phyloP scores from a whole-genome alignment of 306 rosid species.

The Vigna angularis region DNA sequence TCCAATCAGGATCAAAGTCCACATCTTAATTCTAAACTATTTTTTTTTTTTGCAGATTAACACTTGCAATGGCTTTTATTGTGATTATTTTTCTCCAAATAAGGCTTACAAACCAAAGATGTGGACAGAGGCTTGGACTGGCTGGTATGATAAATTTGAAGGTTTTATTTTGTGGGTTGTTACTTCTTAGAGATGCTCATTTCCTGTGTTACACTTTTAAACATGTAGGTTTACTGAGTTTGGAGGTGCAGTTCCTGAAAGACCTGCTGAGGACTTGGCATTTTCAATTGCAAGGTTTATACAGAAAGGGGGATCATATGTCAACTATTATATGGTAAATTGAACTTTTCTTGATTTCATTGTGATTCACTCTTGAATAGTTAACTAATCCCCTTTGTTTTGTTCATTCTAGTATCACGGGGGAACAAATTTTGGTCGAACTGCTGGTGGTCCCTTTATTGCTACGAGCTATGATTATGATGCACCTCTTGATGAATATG shows the following conservation, averaged over 20 bases:
- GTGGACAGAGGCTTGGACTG: slow-evolving; percentile 99
- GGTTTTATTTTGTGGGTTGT: slow-evolving; percentile 36
- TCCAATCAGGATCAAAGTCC: neutral
- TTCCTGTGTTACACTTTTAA: slow-evolving; percentile 23
- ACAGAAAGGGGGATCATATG: slow-evolving; percentile 92
- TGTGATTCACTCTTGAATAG: slow-evolving; percentile 9
- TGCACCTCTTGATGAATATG: slow-evolving; percentile 97
- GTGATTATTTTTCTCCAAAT: slow-evolving; percentile 94
- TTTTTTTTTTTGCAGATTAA: slow-evolving; percentile 68
- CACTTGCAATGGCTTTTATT: slow-evolving; percentile 95
- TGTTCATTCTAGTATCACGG: slow-evolving; percentile 81
- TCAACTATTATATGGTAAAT: slow-evolving; percentile 93
- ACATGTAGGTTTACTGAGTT: slow-evolving; percentile 83
- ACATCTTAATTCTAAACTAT: slow-evolving; percentile 29
- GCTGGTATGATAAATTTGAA: slow-evolving; percentile 64
- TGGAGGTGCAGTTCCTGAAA: slow-evolving; percentile 92
- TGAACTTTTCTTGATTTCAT: slow-evolving; percentile 36
- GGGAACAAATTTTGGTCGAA: slow-evolving; percentile 97
- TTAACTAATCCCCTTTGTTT: slow-evolving; percentile 37
- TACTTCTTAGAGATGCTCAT: slow-evolving; percentile 10
- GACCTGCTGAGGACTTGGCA: slow-evolving; percentile 96
- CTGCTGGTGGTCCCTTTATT: slow-evolving; percentile 98
- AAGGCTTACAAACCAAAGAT: slow-evolving; percentile 96
- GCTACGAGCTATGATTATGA: slow-evolving; percentile 98
- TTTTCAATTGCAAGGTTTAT: slow-evolving; percentile 94